Evolutionary conservation across 2,329 filamentous ascomycete genomes (phyloP), one percentile per base, ranked within the genome.

Genomic region (Cercospora citrullina): DNA sequence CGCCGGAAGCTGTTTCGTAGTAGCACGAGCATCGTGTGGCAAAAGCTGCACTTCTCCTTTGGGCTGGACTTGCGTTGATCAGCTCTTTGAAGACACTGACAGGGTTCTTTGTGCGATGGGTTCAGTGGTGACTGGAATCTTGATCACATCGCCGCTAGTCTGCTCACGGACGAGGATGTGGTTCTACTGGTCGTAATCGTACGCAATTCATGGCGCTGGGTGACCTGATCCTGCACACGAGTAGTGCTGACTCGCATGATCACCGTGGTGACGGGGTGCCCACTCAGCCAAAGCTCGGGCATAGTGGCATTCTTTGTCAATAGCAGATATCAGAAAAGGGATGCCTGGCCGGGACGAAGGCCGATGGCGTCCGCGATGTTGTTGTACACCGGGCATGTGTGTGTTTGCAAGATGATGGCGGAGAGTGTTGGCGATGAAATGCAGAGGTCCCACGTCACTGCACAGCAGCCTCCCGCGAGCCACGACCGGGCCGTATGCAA

Each of bases 11-110:
- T 51, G 60, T 26, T n/a, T 31, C 36, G 42, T 21, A 23, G 60
- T 48, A 8, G 60, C 36, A 62, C 60, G n/a, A 62, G n/a, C 36
- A 62, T 62, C 36, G 39, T 48, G 60, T 51, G 60, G 60, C 60
- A 31, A 62, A 26, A 28, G 42, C 21, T 62, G 26, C 28, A 23
- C 36, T 62, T 62, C 36, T 45, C n/a, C 42, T 18, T 62, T 51
- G 36, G 39, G 39, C 36, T 51, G 36, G 23, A 48, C 18, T 45
- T 31, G 60, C 60, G 28, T 30, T 51, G 36, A 48, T 62, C 36
- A 26, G 14, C 12, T 45, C 42, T 30, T 30, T 42, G 16, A 30
- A 9, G 36, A 30, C 59, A 36, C 26, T 39, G 58, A 61, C 60
- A 28, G 60, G 39, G 42, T 12, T 48, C 14, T 31, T 51, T 51